Conservation (phyloP, 352 stramenopile genomes). For the Pseudoperonospora humuli region DNA sequence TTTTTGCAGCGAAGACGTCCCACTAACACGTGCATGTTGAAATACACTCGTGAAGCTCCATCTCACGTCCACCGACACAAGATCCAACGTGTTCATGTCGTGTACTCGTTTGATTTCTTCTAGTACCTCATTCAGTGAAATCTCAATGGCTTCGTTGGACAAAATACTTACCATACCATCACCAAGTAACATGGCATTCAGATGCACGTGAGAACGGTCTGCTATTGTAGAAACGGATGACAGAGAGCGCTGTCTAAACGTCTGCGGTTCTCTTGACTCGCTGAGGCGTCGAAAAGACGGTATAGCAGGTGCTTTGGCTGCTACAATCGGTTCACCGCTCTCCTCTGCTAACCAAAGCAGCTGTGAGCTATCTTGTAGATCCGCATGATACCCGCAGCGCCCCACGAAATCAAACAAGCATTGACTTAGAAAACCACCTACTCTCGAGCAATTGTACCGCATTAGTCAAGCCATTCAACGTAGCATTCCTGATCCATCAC, state of each 20-base stretch:
- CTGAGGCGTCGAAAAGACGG: slow-evolving; percentile 9
- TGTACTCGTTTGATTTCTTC: slow-evolving; percentile 2
- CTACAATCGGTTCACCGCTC: slow-evolving; percentile 8
- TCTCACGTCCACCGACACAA: slow-evolving; percentile 14
- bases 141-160: not conserved
- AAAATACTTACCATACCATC: not conserved
- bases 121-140: slow-evolving; percentile 15
- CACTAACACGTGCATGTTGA: slow-evolving; percentile 10
- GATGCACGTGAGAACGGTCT: not conserved
- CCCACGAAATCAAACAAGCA: slow-evolving; percentile 23
- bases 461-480: not conserved
- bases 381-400: slow-evolving; percentile 27
- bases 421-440: slow-evolving; percentile 7
- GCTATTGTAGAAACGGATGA: slow-evolving; percentile 1
- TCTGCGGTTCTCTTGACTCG: not conserved
- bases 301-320: slow-evolving; percentile 1
- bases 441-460: not conserved
- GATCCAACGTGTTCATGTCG: not conserved
- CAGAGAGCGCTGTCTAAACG: not conserved
- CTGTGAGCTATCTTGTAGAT: slow-evolving; percentile 10
- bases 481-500: not conserved
- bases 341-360: slow-evolving; percentile 27
- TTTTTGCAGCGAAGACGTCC: slow-evolving; percentile 4
- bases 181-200: not conserved
- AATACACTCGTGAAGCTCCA: slow-evolving; percentile 11